Conservation (phyloP, 352 stramenopile species). For the Saprolegnia parasitica region DNA sequence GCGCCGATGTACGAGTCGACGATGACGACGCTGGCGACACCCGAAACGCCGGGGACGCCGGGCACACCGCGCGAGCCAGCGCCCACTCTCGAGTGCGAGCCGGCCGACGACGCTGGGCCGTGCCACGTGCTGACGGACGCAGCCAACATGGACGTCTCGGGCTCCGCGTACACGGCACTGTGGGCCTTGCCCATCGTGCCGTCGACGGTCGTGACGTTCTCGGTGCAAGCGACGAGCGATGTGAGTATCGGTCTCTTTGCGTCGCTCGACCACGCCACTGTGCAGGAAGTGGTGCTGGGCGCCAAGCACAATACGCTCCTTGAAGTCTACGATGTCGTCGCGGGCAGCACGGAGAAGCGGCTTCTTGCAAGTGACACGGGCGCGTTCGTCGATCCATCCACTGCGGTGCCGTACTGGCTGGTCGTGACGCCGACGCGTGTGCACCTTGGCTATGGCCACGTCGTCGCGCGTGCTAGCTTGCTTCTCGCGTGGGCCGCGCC, state of each 20-base stretch:
- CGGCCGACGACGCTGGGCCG: too few species aligned
- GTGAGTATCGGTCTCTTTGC: neutral
- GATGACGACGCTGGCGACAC: too few species aligned
- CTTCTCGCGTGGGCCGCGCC: neutral
- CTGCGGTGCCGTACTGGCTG: slow-evolving; percentile 13
- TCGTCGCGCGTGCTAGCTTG: neutral
- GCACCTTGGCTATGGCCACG: neutral
- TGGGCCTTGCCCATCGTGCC: neutral
- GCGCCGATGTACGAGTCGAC: neutral
- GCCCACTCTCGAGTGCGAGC: neutral
- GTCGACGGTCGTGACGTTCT: neutral
- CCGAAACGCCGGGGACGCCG: neutral
- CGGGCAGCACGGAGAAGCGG: neutral
- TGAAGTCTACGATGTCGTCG: neutral
- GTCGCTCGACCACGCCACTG: neutral
- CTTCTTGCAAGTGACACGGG: slow-evolving; percentile 5
- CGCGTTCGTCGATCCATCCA: slow-evolving; percentile 6
- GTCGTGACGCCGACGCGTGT: neutral
- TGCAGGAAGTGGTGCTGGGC: slow-evolving; percentile 1
- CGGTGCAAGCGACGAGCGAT: neutral
- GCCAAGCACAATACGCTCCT: neutral
- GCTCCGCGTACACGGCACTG: neutral
- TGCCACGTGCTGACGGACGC: too few species aligned
- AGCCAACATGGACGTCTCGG: neutral
- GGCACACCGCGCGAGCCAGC: neutral